Evolutionary conservation across 176 grass and related monocot species (phyloP).

Genomic region (Pontederia crassipes): DNA sequence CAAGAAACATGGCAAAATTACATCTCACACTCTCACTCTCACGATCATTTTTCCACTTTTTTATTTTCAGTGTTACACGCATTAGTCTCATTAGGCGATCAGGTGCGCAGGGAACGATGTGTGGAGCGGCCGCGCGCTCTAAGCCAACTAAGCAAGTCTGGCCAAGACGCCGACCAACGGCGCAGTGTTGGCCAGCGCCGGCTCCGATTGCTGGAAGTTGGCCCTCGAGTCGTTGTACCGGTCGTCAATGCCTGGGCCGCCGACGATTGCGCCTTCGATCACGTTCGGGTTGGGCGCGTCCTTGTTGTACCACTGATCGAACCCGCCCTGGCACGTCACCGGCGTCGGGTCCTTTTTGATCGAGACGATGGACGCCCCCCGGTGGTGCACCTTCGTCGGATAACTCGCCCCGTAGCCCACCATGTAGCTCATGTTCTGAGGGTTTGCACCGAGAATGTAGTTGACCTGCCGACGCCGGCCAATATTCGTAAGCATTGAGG

Average conservation of each 20-base stretch:
- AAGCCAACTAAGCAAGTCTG: conserved; percentile 18
- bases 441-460: conserved; percentile 35
- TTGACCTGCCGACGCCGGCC: too few relatives aligned
- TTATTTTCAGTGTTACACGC: too few relatives aligned
- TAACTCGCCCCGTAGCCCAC: too few relatives aligned
- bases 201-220: conserved; percentile 40
- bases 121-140: too few relatives aligned
- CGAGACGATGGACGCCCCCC: conserved; percentile 23
- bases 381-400: too few relatives aligned
- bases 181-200: conserved; percentile 39
- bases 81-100: too few relatives aligned
- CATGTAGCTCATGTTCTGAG: background rate
- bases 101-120: too few relatives aligned
- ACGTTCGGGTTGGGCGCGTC: conserved; percentile 44
- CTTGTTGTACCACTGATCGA: conserved; percentile 21
- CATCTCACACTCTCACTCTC: too few relatives aligned
- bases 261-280: conserved; percentile 52
- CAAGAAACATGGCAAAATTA: too few relatives aligned
- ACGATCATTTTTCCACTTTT: too few relatives aligned
- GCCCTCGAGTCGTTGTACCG: conserved; percentile 27
- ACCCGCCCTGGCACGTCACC: conserved; percentile 42
- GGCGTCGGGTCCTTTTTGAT: conserved; percentile 13
- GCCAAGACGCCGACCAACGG: conserved; percentile 61
- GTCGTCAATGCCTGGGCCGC: conserved; percentile 40
- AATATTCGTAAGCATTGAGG: too few relatives aligned